These are phyloP conservation scores for Luzula sylvatica DNA, from an alignment of 176 grass and related monocot species.

Conservation along the genomic window DNA sequence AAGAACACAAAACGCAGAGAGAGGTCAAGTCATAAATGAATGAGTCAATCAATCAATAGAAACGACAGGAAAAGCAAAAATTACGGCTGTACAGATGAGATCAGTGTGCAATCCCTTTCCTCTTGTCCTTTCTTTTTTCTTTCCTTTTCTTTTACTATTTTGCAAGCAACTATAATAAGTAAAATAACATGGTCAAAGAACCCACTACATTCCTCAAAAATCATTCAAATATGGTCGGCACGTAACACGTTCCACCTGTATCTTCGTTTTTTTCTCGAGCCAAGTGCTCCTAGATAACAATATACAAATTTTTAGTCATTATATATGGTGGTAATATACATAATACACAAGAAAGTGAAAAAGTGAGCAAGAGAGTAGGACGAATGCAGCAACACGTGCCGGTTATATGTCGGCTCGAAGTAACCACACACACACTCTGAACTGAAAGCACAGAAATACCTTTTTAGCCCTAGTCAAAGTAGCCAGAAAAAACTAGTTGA, in stretches of 20 bases:
- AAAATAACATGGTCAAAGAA: slow-evolving; percentile 8
- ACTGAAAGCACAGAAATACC: neutral
- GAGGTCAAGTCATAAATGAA: neutral
- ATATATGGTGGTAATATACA: neutral
- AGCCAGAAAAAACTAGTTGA: neutral
- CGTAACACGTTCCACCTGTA: neutral
- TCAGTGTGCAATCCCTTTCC: slow-evolving; percentile 10
- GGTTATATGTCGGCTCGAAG: neutral
- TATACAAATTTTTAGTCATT: too few relatives aligned
- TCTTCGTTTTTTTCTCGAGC: neutral
- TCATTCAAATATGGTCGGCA: slow-evolving; percentile 4
- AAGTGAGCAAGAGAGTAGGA: neutral
- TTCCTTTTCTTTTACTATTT: neutral
- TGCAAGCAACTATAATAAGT: slow-evolving; percentile 1
- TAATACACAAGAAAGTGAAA: neutral
- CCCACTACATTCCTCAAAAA: neutral
- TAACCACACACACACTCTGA: too few relatives aligned
- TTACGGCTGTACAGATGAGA: neutral
- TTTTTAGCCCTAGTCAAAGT: neutral
- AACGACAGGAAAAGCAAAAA: neutral
- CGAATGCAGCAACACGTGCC: neutral
- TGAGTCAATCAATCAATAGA: slow-evolving; percentile 2
- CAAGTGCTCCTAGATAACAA: neutral
- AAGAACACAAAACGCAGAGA: neutral
- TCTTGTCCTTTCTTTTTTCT: neutral